Percentiles rank a stretch among this genome's conserved stretches.
phyloP scores from a whole-genome alignment of 768 basidiomycete species.

The Suillus occidentalis region DNA sequence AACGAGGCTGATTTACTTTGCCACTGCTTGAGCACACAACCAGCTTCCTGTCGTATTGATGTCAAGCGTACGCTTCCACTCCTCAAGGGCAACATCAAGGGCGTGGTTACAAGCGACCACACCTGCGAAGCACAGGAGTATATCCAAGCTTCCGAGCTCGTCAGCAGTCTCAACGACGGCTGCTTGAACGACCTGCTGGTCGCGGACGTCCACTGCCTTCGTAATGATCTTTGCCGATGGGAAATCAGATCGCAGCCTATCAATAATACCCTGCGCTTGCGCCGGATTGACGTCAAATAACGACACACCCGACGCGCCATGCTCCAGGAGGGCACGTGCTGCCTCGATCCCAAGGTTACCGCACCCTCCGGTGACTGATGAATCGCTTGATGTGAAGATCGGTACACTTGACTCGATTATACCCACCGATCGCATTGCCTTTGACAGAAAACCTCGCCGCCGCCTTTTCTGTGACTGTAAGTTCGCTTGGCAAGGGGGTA shows the following conservation, averaged over 20 bases:
- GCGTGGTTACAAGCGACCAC: conserved; percentile 38
- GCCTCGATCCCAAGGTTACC: conserved; percentile 39
- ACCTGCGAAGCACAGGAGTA: conserved; percentile 45
- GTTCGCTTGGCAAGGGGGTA: conserved; percentile 16
- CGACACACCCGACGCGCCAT: conserved; percentile 35
- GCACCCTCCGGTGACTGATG: conserved; percentile 44
- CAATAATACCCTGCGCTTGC: conserved; percentile 9
- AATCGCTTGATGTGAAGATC: background rate
- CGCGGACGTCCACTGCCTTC: conserved; percentile 36
- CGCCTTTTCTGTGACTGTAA: conserved; percentile 29
- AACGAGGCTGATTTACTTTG: conserved; percentile 28
- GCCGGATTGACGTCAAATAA: conserved; percentile 26
- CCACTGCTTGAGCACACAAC: conserved; percentile 44
- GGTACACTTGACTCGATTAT: background rate
- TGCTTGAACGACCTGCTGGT: conserved; percentile 25
- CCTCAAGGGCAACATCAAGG: conserved; percentile 29
- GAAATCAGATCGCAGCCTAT: conserved; percentile 24
- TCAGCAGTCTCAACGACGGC: conserved; percentile 26
- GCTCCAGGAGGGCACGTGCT: conserved; percentile 43
- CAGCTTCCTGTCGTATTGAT: conserved; percentile 47
- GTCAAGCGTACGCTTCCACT: conserved; percentile 41
- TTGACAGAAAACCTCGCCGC: conserved; percentile 35
- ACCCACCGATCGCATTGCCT: conserved; percentile 43
- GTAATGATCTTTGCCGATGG: conserved; percentile 34
- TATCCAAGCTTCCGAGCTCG: conserved; percentile 34